Evolutionary conservation across 805 yeast species (phyloP).

Genomic region (Teunomyces pallodes): DNA sequence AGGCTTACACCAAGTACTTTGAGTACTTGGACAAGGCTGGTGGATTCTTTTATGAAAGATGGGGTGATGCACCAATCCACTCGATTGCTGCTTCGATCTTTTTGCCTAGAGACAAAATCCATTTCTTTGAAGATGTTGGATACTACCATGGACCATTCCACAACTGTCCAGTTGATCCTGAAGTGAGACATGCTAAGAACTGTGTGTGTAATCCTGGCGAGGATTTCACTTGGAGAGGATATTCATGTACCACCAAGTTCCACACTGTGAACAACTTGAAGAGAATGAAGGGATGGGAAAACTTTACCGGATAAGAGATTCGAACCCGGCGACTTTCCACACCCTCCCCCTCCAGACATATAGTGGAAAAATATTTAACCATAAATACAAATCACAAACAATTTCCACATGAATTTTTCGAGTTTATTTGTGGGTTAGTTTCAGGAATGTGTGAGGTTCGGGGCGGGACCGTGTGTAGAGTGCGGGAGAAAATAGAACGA

Average conservation of each 20-base stretch:
- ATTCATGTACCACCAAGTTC: conserved; percentile 68
- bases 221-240: conserved; percentile 75
- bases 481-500: too few relatives aligned
- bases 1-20: conserved; percentile 69
- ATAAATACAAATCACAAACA: too few relatives aligned
- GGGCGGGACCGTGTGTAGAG: background rate
- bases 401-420: too few relatives aligned
- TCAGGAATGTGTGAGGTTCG: background rate
- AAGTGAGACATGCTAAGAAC: conserved; percentile 53
- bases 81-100: conserved; percentile 83
- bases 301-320: conserved; percentile 39
- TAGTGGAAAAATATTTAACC: too few relatives aligned
- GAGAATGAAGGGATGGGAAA: conserved; percentile 73
- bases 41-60: conserved; percentile 90
- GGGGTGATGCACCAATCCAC: conserved; percentile 96
- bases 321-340: background rate
- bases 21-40: conserved; percentile 75
- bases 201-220: conserved; percentile 73
- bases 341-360: background rate
- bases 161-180: conserved; percentile 72
- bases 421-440: background rate
- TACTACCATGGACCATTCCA: conserved; percentile 80
- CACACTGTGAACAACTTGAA: conserved; percentile 51
- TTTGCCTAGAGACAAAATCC: conserved; percentile 65
- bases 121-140: conserved; percentile 80